Evolutionary conservation across 176 grass and related monocot species (phyloP).

Genomic region (Oryza officinalis): DNA sequence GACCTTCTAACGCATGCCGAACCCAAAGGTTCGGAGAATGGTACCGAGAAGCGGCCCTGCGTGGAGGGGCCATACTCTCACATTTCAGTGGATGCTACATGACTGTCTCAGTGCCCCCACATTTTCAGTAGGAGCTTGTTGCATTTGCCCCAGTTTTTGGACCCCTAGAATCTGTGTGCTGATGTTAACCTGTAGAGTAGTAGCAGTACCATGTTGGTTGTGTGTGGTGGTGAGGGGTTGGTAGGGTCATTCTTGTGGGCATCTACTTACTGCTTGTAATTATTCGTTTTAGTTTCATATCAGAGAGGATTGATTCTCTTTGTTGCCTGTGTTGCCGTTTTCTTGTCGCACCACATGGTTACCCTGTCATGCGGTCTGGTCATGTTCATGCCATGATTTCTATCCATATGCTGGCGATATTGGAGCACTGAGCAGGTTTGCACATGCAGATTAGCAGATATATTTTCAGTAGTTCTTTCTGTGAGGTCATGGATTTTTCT

Average conservation of each 20-base stretch:
- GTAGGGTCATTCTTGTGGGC: slow-evolving; percentile 63
- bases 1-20: slow-evolving; percentile 46
- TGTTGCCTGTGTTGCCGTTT: slow-evolving; percentile 26
- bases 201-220: slow-evolving; percentile 17
- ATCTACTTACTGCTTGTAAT: slow-evolving; percentile 71
- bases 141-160: slow-evolving; percentile 64
- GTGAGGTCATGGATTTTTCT: too few relatives aligned
- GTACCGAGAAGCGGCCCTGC: slow-evolving; percentile 34
- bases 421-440: background rate
- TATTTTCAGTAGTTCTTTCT: background rate
- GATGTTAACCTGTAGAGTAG: slow-evolving; percentile 45
- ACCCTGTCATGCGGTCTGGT: background rate
- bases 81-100: slow-evolving; percentile 32
- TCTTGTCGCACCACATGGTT: background rate
- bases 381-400: background rate
- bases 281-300: slow-evolving; percentile 61
- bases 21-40: slow-evolving; percentile 40
- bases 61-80: slow-evolving; percentile 34
- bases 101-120: background rate
- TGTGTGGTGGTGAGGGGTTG: background rate
- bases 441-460: background rate
- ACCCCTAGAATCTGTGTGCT: slow-evolving; percentile 48
- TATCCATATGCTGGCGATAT: background rate
- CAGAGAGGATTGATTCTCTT: slow-evolving; percentile 34
- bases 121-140: slow-evolving; percentile 40